These are phyloP conservation scores for Pseudogymnoascus pannorum DNA, from an alignment of 2,329 filamentous ascomycete genomes.

Conservation along the genomic window DNA sequence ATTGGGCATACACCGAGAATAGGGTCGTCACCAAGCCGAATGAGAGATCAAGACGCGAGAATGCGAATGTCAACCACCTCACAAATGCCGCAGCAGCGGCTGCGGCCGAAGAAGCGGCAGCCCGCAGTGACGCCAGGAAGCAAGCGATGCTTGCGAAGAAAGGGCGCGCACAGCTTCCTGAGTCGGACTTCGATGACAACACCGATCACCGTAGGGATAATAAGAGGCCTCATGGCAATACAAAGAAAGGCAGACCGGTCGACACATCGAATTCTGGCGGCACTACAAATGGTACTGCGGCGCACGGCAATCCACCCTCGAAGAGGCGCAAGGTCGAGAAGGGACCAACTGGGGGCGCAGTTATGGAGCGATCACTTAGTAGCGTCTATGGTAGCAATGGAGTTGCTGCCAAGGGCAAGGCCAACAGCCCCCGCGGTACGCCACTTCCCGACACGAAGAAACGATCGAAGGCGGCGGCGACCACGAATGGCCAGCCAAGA, in stretches of 20 bases:
- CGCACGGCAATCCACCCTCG: constrained; percentile 46
- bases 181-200: constrained; percentile 73
- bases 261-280: constrained; percentile 48
- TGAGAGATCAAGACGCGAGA: constrained; percentile 71
- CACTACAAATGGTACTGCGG: constrained; percentile 48
- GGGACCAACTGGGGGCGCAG: constrained; percentile 39
- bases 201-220: constrained; percentile 39
- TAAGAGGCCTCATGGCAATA: constrained; percentile 57
- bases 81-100: constrained; percentile 65
- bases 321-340: constrained; percentile 83
- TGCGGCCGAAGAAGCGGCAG: constrained; percentile 75
- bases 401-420: constrained; percentile 47
- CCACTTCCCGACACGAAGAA: constrained; percentile 63
- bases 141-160: constrained; percentile 74
- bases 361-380: constrained; percentile 64
- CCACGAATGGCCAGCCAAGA: constrained; percentile 63
- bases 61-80: constrained; percentile 62
- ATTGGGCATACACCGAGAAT: constrained; percentile 93
- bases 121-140: constrained; percentile 76
- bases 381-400: constrained; percentile 43
- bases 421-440: constrained; percentile 60
- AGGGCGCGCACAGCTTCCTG: constrained; percentile 45
- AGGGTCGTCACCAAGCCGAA: constrained; percentile 58
- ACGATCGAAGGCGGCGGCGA: constrained; percentile 59
- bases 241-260: constrained; percentile 56